phyloP scores from a whole-genome alignment of 2,329 filamentous ascomycete species.

The Sordariomycetes sp. region DNA sequence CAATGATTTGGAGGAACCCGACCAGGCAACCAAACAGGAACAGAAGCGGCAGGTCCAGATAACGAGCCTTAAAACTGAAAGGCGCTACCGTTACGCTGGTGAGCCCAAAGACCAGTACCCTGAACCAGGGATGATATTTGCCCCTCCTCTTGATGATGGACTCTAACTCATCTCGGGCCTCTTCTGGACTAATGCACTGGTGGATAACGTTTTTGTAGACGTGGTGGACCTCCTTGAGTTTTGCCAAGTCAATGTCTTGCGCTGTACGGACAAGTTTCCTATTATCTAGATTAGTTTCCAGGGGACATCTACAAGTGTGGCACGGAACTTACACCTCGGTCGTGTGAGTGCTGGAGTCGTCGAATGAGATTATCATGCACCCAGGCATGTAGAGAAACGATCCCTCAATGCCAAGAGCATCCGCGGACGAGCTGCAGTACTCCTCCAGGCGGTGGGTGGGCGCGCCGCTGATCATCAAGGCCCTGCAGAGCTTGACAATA shows the following conservation, averaged over 20 bases:
- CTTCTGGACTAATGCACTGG: conserved; percentile 47
- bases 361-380: conserved; percentile 89
- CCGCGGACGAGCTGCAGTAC: conserved; percentile 77
- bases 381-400: conserved; percentile 86
- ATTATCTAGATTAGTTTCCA: too few species aligned
- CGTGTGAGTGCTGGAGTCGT: conserved; percentile 56
- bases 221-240: conserved; percentile 50
- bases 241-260: conserved; percentile 52
- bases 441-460: conserved; percentile 86
- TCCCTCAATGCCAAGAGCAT: conserved; percentile 75
- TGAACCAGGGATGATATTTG: conserved; percentile 41
- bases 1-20: conserved; percentile 59
- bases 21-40: conserved; percentile 64
- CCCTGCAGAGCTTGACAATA: conserved; percentile 72
- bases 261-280: conserved; percentile 50
- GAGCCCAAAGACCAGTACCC: conserved; percentile 60
- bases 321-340: conserved; percentile 56
- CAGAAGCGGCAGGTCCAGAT: conserved; percentile 63
- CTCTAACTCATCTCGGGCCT: conserved; percentile 44
- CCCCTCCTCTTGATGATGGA: conserved; percentile 43
- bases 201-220: conserved; percentile 59
- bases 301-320: too few species aligned
- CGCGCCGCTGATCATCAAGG: conserved; percentile 80
- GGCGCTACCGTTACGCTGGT: conserved; percentile 65
- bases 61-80: conserved; percentile 64